A percentile compares a stretch with the other conserved stretches of the same genome.
phyloP scores from a whole-genome alignment of 2,329 filamentous ascomycete genomes.

The Sporothrix humicola region DNA sequence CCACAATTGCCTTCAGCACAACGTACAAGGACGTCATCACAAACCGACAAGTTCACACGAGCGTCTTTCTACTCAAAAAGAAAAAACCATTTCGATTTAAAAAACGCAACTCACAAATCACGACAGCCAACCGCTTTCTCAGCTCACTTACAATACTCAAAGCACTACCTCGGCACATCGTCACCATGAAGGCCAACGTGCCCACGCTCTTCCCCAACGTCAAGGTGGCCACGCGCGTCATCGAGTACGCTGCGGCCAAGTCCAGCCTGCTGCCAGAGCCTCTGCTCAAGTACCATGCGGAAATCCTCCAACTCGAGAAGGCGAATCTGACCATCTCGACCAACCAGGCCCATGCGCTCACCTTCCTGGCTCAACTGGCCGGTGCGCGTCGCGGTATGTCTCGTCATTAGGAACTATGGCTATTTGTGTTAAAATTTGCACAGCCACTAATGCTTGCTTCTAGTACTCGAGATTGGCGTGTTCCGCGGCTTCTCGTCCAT shows the following conservation, averaged over 20 bases:
- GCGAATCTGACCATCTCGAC: constrained; percentile 41
- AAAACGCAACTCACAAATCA: too few relatives aligned
- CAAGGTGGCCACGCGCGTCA: constrained; percentile 50
- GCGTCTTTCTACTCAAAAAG: too few relatives aligned
- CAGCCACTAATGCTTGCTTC: background rate
- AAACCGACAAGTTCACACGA: background rate
- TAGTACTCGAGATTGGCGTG: constrained; percentile 57
- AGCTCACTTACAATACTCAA: background rate
- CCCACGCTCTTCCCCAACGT: constrained; percentile 52
- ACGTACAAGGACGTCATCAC: background rate
- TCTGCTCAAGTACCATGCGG: constrained; percentile 52
- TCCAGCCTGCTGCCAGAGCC: constrained; percentile 51
- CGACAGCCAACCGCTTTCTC: too few relatives aligned
- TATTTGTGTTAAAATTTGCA: too few relatives aligned
- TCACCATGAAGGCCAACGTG: constrained; percentile 49
- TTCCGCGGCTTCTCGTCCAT: constrained; percentile 57
- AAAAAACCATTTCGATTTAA: too few relatives aligned
- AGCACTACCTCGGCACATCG: background rate
- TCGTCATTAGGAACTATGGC: too few relatives aligned
- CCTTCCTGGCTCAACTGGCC: constrained; percentile 50
- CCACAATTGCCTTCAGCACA: constrained; percentile 3
- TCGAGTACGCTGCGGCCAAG: constrained; percentile 51
- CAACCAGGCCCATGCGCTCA: constrained; percentile 40
- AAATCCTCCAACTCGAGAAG: constrained; percentile 37
- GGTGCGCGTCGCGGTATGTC: constrained; percentile 47